Base-by-base conservation (phyloP, 352 stramenopile species). In the Globisporangium nodosum region DNA sequence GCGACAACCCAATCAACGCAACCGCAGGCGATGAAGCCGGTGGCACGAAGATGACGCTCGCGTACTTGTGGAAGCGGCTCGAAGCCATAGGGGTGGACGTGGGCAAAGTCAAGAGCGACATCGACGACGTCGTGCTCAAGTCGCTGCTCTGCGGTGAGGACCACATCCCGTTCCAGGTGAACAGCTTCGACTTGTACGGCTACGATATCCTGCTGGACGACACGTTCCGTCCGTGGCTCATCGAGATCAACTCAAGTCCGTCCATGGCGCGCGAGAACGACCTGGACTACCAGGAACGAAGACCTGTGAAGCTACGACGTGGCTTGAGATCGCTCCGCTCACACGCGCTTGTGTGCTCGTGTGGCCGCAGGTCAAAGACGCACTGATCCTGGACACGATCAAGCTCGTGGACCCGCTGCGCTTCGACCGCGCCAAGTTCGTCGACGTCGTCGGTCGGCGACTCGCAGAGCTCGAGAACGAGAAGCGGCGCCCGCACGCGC, bases 211-310 rank as follows among this genome's bases (percentile, higher is more conserved):
- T 98, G 18, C 66, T 98, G 30, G 94, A 98, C 67, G 64, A 80
- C 9, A 61, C 85, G 12, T 81, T 97, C 40, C 87, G 86, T 8
- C 91, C 92, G 37, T 98, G 93, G 92, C 81, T 98, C 6, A 94
- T 98, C 42, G 96, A 98, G 71, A 96, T 98, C 56, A 98, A 98
- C 66, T 88, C 90, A 49, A 97, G 86, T 55, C 96, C 96, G 24
- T 97, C 87, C 11, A 88, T 98, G 74, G 86, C 75, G 18, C 75
- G 88, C 20, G 90, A 97, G 45, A 87, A 92, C 43, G 58, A 74
- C 7, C 64, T 98, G 27, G 93, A 98, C 71, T 78, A 70, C 47
- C 71, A 85, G 57, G 61, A 52, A 43, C 24, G 42, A 39, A 35
- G 15, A 3, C n/a, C n/a, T 49, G 46, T n/a, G 5, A 18, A 2